These are phyloP conservation scores for Colletotrichum godetiae DNA, from an alignment of 2,329 filamentous ascomycete genomes.

Conservation along the genomic window DNA sequence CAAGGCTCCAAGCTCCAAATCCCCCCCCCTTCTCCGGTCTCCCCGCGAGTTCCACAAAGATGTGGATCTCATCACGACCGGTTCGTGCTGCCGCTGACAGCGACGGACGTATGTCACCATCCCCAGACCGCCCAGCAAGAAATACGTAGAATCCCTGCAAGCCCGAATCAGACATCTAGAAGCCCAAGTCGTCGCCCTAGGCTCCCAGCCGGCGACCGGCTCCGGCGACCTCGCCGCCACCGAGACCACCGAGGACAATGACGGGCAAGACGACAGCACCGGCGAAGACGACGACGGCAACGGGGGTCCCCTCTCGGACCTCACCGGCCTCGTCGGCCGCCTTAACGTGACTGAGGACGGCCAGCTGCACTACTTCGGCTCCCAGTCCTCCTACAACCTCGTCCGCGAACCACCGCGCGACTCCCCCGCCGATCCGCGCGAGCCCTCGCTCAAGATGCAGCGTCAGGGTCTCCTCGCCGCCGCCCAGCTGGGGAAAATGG, in stretches of 20 bases:
- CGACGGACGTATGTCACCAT: neutral
- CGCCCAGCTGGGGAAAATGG: constrained; percentile 26
- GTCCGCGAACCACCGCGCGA: constrained; percentile 5
- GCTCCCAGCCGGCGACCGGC: neutral
- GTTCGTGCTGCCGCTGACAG: neutral
- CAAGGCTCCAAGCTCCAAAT: neutral
- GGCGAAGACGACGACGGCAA: constrained; percentile 25
- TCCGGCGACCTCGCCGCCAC: neutral
- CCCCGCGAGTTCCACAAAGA: neutral
- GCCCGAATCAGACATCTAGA: constrained; percentile 37
- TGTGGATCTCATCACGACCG: neutral
- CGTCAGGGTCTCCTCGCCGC: constrained; percentile 32
- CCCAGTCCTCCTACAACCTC: constrained; percentile 40
- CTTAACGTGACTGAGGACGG: constrained; percentile 37
- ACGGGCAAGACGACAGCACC: neutral
- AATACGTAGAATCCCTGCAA: constrained; percentile 39
- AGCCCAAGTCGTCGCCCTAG: constrained; percentile 25
- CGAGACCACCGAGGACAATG: constrained; percentile 5
- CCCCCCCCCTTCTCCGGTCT: neutral
- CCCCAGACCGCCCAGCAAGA: constrained; percentile 40
- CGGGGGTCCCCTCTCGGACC: constrained; percentile 29
- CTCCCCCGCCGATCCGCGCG: neutral
- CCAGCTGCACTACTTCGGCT: constrained; percentile 41
- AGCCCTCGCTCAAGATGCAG: constrained; percentile 20
- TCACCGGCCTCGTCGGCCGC: constrained; percentile 33